phyloP scores from a whole-genome alignment of 768 basidiomycete genomes.

The Pleurotus eryngii region DNA sequence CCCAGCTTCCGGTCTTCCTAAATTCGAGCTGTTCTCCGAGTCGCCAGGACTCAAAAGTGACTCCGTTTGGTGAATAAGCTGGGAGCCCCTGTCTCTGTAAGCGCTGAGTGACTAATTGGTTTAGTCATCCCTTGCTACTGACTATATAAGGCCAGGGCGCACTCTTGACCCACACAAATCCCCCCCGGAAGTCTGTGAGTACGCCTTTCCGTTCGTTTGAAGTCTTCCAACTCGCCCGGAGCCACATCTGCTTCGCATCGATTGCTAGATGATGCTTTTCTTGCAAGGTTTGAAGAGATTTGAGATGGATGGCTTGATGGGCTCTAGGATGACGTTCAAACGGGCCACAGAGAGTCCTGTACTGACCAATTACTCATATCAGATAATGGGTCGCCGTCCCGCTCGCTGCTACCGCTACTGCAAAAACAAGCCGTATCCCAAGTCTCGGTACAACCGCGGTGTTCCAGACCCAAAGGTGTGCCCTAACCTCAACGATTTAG shows the following conservation, averaged over 20 bases:
- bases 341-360: background rate
- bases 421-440: slow-evolving; percentile 99
- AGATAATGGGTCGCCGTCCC: slow-evolving; percentile 90
- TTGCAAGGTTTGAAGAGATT: background rate
- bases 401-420: slow-evolving; percentile 99
- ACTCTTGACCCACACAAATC: background rate
- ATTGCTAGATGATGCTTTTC: background rate
- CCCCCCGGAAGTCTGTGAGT: slow-evolving; percentile 2
- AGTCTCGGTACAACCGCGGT: slow-evolving; percentile 96
- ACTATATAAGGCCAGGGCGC: background rate
- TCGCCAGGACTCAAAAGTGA: too few species aligned
- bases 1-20: too few species aligned
- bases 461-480: slow-evolving; percentile 90
- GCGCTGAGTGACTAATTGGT: slow-evolving; percentile 3
- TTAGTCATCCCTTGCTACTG: background rate
- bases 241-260: background rate
- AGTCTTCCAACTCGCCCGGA: background rate
- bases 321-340: slow-evolving; percentile 8
- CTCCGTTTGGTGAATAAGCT: too few species aligned
- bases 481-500: background rate
- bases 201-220: background rate
- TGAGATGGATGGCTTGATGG: slow-evolving; percentile 6
- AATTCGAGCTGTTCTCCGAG: too few species aligned
- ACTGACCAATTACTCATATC: slow-evolving; percentile 4
- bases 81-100: background rate